Percentiles rank a stretch among this genome's conserved stretches.
phyloP scores from a whole-genome alignment of 352 stramenopile species.

The Phytophthora macrochlamydospora region DNA sequence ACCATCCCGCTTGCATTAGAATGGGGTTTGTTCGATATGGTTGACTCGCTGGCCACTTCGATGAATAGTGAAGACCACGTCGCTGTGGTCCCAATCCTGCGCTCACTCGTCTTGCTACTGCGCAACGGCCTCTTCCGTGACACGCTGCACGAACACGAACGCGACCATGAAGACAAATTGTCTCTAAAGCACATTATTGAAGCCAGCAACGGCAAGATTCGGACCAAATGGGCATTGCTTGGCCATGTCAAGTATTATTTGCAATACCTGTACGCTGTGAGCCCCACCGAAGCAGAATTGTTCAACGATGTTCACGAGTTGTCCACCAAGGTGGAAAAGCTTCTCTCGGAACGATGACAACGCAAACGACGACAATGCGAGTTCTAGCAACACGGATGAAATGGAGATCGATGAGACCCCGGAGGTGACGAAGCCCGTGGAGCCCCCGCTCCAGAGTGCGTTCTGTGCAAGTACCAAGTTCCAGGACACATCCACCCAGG shows the following conservation, averaged over 20 bases:
- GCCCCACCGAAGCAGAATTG: constrained; percentile 67
- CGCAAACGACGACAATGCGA: constrained; percentile 10
- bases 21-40: constrained; percentile 75
- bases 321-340: constrained; percentile 46
- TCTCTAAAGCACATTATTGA: constrained; percentile 44
- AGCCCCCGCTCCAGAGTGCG: constrained; percentile 39
- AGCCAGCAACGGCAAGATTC: constrained; percentile 50
- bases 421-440: constrained; percentile 11
- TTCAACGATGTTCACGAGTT: constrained; percentile 64
- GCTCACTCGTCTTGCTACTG: constrained; percentile 57
- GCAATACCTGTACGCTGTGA: constrained; percentile 73
- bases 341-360: constrained; percentile 30
- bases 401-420: constrained; percentile 27
- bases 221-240: constrained; percentile 54
- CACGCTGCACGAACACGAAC: constrained; percentile 30
- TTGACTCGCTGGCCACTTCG: constrained; percentile 66
- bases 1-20: constrained; percentile 66
- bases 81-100: constrained; percentile 61
- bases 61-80: constrained; percentile 87
- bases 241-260: constrained; percentile 76
- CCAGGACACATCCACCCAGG: constrained; percentile 74
- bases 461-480: constrained; percentile 85
- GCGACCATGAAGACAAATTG: constrained; percentile 21
- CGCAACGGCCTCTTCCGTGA: constrained; percentile 65
- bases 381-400: constrained; percentile 21